Base-by-base conservation (phyloP, 2,329 filamentous ascomycete genomes). In the Onygena corvina region DNA sequence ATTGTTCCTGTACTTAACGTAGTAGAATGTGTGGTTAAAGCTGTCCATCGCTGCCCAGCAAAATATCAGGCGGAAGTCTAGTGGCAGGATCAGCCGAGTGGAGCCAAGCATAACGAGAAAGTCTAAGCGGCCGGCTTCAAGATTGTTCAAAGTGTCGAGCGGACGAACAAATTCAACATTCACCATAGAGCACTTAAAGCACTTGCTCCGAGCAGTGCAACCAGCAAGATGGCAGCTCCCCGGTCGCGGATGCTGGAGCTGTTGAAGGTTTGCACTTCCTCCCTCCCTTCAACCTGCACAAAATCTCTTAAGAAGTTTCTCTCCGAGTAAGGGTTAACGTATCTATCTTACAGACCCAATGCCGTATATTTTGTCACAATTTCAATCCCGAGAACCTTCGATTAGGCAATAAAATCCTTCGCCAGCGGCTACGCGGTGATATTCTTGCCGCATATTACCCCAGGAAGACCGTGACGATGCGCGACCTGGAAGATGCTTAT, bases 381-480 rank as follows among this genome's bases (percentile, higher is more conserved):
- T 96, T 81, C 74, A 98, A 98, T 69, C 92, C 92, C 21, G 76
- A 86, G 49, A 74, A 81, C 58, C 67, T 84, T 53, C 86, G 92
- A 54, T 79, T 86, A 58, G 92, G 92, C 61, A 95, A 92, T 72
- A 94, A 92, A 69, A 75, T 98, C 64, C 75, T 98, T 52, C 86
- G 89, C 61, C 85, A 95, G 67, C 81, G 89, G 61, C 74, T 96
- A 54, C 80, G 78, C 61, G 92, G 92, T n/a, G 86, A 88, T 25
- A 71, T 84, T 0, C 70, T 95, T 56, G 84, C 82, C 33, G 76
- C 86, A 51, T 98, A 95, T 74, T 98, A 98, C 65, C 92, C 92
- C 1, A 80, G 81, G 56, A 83, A 76, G 53, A 72, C 83, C 12
- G 79, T 79, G 20, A 82, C 82, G 0, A 77, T 93, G 53, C 76